Base-by-base conservation (phyloP, 1,139 yeast genomes). In the Suhomyces guaymorum region DNA sequence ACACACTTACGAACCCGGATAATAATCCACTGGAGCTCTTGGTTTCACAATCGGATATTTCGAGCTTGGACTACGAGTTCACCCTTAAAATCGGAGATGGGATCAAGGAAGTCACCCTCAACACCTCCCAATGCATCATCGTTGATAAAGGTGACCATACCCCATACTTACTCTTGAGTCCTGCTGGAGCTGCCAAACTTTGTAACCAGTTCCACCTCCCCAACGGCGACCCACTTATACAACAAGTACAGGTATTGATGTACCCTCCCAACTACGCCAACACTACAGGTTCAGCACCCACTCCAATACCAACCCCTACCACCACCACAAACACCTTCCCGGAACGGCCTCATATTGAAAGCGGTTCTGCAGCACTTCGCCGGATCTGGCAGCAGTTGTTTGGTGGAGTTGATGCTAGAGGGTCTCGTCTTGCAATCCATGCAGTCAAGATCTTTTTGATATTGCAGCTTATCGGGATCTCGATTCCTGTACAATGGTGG, bases 61-160 rank as follows among this genome's bases (percentile, higher is more conserved):
- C 57, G 10, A 35, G 50, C 4, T 24, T 39, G 4, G 52, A 46
- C n/a, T 62, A 51, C 26, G 61, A 51, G 19, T 46, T 66, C 24
- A 34, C 46, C 1, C 39, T 52, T 15, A 34, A 43, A n/a, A 24
- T 51, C 1, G 41, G 28, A 5, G 42, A 39, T 5, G 39, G 34
- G 13, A 14, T 26, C 15, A 39, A 43, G 10, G 44, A 37, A 8
- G 63, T 64, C 0, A 35, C 39, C 2, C 51, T 72, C 33, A 62
- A 57, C 35, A 53, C 71, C 0, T 65, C 70, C 8, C 73, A 73
- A 33, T 70, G 76, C 41, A 67, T 72, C 11, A 45, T 72, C 4
- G 73, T 71, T 4, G 71, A 68, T 33, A 47, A 63, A 19, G 55
- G 52, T 1, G 45, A 42, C 4, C 58, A 55, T 25, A 54, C 51